Base-by-base conservation (phyloP, 805 yeast species). In the Barnettozyma salicaria region DNA sequence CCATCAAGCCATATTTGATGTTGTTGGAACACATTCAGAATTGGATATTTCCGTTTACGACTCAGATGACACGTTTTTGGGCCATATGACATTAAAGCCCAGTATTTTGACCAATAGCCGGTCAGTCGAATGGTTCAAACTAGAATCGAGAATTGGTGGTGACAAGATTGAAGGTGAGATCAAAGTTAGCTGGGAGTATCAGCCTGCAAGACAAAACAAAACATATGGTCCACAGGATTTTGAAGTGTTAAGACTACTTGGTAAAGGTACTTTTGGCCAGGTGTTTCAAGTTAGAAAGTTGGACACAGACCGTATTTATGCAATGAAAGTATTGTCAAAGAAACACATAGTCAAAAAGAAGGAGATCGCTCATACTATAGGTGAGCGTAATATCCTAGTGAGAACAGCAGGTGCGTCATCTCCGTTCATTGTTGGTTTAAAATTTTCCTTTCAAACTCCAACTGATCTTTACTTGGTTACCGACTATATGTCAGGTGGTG, bases 401-500 rank as follows among this genome's bases (percentile, higher is more conserved):
- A 77, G 95, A 50, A 90, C 98, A 2, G 83, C 95, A 6, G 78
- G 88, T 28, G 80, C 90, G 17, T 80, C 82, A 16, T 80, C 88
- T 11, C 86, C 95, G n/a, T 92, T 92, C 59, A 87, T 92, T 57
- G 97, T 92, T 30, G 96, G 96, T 0, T 72, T 92, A 54, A 92
- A 92, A 64, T 90, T 92, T 58, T 85, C 96, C 1, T 92, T 92
- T 63, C 98, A 92, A 65, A 92, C 98, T 1, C 95, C 92, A 25
- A 67, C 84, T 1, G 97, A 92, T 62, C 69, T 92, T 44, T 92
- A 89, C 58, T 68, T 92, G 42, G 96, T 92, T 20, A 90, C 97
- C 3, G 98, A 92, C 64, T 92, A 84, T 64, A 90, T 92, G 97
- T 80, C 92, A 31, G 98, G 98, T 29, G 98, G 98, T 42, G 98